Base-by-base conservation (phyloP, 805 yeast genomes). In the Pichia ethanolica region DNA sequence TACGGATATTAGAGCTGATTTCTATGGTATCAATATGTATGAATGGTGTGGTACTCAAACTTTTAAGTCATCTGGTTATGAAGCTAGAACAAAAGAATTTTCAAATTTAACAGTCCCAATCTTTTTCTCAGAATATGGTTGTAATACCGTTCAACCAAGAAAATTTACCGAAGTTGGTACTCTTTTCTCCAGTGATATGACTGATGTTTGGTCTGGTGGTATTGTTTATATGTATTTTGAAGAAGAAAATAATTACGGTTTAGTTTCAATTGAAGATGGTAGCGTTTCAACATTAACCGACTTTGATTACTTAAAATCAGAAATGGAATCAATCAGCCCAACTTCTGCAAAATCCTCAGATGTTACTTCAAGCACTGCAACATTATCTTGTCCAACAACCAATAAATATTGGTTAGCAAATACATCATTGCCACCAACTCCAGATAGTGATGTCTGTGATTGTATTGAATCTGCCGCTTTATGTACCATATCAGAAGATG, bases 171-270 rank as follows among this genome's bases (percentile, higher is more conserved):
- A 88, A 64, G 86, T 88, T 52, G 75, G 71, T 13, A 77, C 89
- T 5, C 65, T 88, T 7, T 88, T 75, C 70, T 68, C 81, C 34
- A 72, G 68, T 53, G 70, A 86, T 30, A 88, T 88, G 96, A 83
- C 93, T 44, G 86, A 79, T 60, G 90, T 88, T 46, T 89, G 95
- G 93, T 86, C 95, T 39, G 96, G 96, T 64, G 96, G 96, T 68
- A 86, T 88, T 59, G 91, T 86, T 47, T 88, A 89, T 76, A 86
- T 86, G 93, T 88, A 86, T 71, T 86, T 83, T 66, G 81, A 89
- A 72, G 96, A 88, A 69, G 82, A 69, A 43, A 89, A 89, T 69
- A 67, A 86, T 57, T 88, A 87, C 64, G 96, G 96, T 53, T 75
- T 88, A 53, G 95, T 88, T 28, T 61, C 82, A 34, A 69, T 84